These are phyloP conservation scores for Lasiosphaeriaceae sp. DNA, from an alignment of 495 filamentous ascomycete genomes.

Conservation along the genomic window DNA sequence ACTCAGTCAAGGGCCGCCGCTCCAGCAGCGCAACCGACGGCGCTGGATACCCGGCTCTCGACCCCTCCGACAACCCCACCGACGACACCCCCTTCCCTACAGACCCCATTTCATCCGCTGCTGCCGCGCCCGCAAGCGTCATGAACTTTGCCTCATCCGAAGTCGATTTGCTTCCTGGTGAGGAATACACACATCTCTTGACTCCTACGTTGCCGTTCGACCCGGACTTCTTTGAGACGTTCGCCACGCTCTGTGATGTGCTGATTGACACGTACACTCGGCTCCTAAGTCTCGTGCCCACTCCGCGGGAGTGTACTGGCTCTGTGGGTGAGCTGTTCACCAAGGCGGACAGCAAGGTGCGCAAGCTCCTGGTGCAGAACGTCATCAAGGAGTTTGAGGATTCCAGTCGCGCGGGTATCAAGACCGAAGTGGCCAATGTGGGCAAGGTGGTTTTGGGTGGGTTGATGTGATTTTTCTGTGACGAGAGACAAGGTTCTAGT, in stretches of 20 bases:
- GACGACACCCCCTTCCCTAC: neutral
- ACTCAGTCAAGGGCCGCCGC: slow-evolving; percentile 57
- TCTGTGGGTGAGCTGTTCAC: slow-evolving; percentile 75
- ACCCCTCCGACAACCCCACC: neutral
- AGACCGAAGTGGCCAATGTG: slow-evolving; percentile 74
- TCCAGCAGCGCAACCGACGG: slow-evolving; percentile 51
- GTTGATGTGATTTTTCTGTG: slow-evolving; percentile 60
- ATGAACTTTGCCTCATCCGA: slow-evolving; percentile 44
- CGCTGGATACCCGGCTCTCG: neutral
- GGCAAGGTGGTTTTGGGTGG: slow-evolving; percentile 88
- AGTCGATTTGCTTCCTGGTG: slow-evolving; percentile 56
- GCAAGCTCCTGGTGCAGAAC: slow-evolving; percentile 80
- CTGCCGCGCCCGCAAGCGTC: slow-evolving; percentile 29
- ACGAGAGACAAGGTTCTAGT: no score
- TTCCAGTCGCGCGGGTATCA: slow-evolving; percentile 65
- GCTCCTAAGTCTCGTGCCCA: slow-evolving; percentile 66
- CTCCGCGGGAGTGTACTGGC: slow-evolving; percentile 57
- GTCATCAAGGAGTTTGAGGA: slow-evolving; percentile 94
- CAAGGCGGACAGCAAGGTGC: slow-evolving; percentile 79
- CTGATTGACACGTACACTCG: slow-evolving; percentile 87
- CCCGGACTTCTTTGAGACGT: slow-evolving; percentile 94
- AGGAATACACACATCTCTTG: slow-evolving; percentile 83
- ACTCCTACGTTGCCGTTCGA: slow-evolving; percentile 95
- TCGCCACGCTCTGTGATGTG: slow-evolving; percentile 94
- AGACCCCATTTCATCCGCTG: neutral